Base-by-base conservation (phyloP, 768 basidiomycete species). In the Russula emetica region DNA sequence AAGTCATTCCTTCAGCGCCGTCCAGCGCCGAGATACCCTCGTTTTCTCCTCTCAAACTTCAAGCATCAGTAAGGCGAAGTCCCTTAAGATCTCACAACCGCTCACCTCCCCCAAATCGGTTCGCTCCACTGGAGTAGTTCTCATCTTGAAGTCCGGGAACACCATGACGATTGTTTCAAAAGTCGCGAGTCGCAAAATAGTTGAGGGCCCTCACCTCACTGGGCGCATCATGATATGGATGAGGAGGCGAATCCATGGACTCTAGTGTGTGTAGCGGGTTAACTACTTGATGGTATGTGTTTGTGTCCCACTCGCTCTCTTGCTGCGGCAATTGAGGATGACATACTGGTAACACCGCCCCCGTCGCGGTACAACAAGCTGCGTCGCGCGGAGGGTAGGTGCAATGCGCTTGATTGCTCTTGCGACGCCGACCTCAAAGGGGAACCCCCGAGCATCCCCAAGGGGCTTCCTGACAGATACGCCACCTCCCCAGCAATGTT, bases 21-120 rank as follows among this genome's bases (percentile, higher is more conserved):
- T 55, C 52, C 64, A 61, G 66, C 64, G 66, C 66, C 66, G 59
- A 58, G 60, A 64, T 51, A n/a, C 63, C 63, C 59, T 61, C 61
- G 59, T 66, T 66, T 60, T 61, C 34, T 60, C 63, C 63, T 62
- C 50, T 38, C 62, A 63, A 55, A 42, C 59, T 55, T 34, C 54
- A 64, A 38, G 50, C 55, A 60, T 64, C 55, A 61, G 63, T 32
- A 60, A 42, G 34, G 58, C 24, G 30, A 55, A 20, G n/a, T 54
- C 63, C 50, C 44, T 51, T 30, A 18, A 55, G 49, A 52, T 67
- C 47, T 59, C 54, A 24, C 58, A 45, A 49, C 54, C 58, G 58
- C 62, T 63, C 58, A 60, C 66, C 62, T 64, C 66, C 59, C 58
- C 55, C 38, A 38, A 45, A 24, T 42, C 45, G 5, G 24, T 55